Evolutionary conservation across 1,284 basidiomycete species (phyloP).

Genomic region (Ganoderma lingzhi): DNA sequence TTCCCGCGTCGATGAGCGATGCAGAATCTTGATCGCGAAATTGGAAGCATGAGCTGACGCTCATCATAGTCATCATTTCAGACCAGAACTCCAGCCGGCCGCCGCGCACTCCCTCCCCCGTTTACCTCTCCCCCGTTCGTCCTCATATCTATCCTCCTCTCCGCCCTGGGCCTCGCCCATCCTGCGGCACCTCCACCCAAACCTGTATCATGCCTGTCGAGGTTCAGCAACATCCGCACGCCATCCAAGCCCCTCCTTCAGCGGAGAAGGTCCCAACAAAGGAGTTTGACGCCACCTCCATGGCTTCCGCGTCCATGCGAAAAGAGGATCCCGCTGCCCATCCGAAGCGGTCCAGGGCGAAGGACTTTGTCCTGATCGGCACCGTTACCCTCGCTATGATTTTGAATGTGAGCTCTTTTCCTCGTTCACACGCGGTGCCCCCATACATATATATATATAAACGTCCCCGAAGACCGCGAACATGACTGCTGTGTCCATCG

Average conservation of each 20-base stretch:
- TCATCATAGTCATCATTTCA: neutral
- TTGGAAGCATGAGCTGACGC: neutral
- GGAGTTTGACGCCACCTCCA: neutral
- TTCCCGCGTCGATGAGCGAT: neutral
- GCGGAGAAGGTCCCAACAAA: neutral
- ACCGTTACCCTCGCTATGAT: constrained; percentile 45
- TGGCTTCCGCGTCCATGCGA: neutral
- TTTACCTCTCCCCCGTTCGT: neutral
- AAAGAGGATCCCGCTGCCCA: neutral
- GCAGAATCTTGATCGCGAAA: neutral
- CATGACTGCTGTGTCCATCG: constrained; percentile 49
- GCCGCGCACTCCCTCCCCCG: neutral
- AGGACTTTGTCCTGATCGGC: constrained; percentile 37
- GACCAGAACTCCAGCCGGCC: neutral
- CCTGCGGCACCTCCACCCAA: neutral
- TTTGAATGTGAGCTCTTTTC: constrained; percentile 40
- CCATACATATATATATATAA: neutral
- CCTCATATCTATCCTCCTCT: neutral
- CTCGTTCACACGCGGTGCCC: constrained; percentile 4
- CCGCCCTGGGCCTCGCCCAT: neutral
- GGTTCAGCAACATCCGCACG: neutral
- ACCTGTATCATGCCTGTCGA: neutral
- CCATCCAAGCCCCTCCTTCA: neutral
- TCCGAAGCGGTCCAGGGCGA: constrained; percentile 16
- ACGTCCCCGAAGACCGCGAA: constrained; percentile 40